Evolutionary conservation across 2,329 filamentous ascomycete genomes (phyloP), one percentile per base, ranked within the genome.

Genomic region (Moelleriella libera): DNA sequence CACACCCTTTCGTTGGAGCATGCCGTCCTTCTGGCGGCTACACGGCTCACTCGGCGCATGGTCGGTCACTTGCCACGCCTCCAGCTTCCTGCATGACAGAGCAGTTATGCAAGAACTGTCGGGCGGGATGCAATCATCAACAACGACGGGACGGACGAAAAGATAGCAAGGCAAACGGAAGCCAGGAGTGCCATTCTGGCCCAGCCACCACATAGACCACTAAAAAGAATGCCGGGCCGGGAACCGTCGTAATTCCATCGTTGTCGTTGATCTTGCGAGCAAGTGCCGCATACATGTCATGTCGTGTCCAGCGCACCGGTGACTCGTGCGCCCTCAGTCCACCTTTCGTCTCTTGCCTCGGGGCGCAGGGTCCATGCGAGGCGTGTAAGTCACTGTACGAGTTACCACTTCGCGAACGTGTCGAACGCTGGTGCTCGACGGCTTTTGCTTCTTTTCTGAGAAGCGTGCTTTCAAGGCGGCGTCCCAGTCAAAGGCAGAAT

Each of bases 331-430:
- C 11, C 7, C 32, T 37, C 11, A 37, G 7, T 75, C 71, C 45
- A 73, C 64, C 71, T 87, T 94, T 69, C 89, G 83, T 68, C 88
- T 80, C 76, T 96, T 97, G 53, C 89, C 89, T 64, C 89, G 89
- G 6, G 88, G 90, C 39, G 89, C 88, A 29, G 89, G 86, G 54
- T 88, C 85, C 69, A 97, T 86, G 54, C 82, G 74, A 51, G 80
- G 84, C 62, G 86, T 94, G 66, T 94, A 95, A 41, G 87, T 95
- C 50, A 95, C 86, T 12, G 88, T 96, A 55, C 88, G 78, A n/a
- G 89, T 96, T 47, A 96, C 85, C 5, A 96, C 88, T 63, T 96
- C 88, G 47, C 87, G 75, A 49, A 96, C 88, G 59, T 83, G 75
- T 50, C 82, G 77, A 48, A 82, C 71, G 56, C 73, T 81, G 32